Evolutionary conservation across 2,329 filamentous ascomycete genomes (phyloP).

Genomic region (Apiospora hydei): DNA sequence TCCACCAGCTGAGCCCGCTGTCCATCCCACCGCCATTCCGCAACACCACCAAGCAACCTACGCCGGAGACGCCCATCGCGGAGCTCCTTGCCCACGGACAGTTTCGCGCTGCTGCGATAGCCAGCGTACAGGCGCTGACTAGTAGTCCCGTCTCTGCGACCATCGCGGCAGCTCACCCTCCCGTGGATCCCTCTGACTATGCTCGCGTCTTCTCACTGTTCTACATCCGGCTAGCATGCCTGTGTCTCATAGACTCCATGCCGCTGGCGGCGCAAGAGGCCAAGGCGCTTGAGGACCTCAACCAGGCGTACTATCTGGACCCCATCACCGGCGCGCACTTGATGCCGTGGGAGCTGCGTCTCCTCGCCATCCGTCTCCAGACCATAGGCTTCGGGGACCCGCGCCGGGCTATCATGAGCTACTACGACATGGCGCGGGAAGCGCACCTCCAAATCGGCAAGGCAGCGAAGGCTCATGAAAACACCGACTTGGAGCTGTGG

Average conservation of each 20-base stretch:
- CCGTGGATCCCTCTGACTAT: slow-evolving; percentile 62
- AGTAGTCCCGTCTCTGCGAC: slow-evolving; percentile 46
- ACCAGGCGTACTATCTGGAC: slow-evolving; percentile 63
- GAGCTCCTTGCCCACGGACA: slow-evolving; percentile 75
- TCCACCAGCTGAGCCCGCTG: slow-evolving; percentile 77
- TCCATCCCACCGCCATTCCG: slow-evolving; percentile 72
- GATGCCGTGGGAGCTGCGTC: slow-evolving; percentile 86
- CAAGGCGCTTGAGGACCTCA: slow-evolving; percentile 69
- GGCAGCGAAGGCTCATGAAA: slow-evolving; percentile 52
- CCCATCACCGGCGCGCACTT: slow-evolving; percentile 66
- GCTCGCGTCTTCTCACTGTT: slow-evolving; percentile 76
- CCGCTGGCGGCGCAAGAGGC: slow-evolving; percentile 73
- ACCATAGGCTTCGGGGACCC: slow-evolving; percentile 87
- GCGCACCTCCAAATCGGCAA: slow-evolving; percentile 68
- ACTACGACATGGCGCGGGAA: slow-evolving; percentile 87
- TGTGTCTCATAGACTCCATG: slow-evolving; percentile 79
- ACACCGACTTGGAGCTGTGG: slow-evolving; percentile 71
- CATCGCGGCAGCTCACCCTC: slow-evolving; percentile 44
- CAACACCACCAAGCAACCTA: slow-evolving; percentile 69
- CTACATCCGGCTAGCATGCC: slow-evolving; percentile 81
- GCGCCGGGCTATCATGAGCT: slow-evolving; percentile 83
- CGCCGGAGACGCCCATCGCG: slow-evolving; percentile 68
- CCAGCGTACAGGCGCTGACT: slow-evolving; percentile 68
- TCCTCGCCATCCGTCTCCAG: slow-evolving; percentile 84
- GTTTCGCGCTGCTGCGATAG: slow-evolving; percentile 80